Conservation (phyloP, 257 asterid species). For the Penstemon newberryi region DNA sequence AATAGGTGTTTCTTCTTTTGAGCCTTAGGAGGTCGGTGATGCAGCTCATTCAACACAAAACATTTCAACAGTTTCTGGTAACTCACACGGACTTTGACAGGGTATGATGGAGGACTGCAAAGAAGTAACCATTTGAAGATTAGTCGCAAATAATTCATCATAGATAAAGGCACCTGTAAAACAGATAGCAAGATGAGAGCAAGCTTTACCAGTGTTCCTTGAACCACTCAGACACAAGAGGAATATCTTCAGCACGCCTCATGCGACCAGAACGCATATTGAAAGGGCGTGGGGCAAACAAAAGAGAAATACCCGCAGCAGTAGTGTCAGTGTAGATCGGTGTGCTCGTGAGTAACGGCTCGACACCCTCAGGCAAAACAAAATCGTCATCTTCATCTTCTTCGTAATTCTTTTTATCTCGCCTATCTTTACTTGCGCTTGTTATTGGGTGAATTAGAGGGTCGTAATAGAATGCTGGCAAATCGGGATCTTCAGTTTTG, state of each 20-base stretch:
- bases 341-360: conserved; percentile 62
- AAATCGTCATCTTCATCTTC: conserved; percentile 92
- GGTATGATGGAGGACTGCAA: conserved; percentile 91
- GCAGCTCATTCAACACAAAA: conserved; percentile 94
- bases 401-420: conserved; percentile 70
- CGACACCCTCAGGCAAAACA: conserved; percentile 80
- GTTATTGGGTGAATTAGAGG: conserved; percentile 95
- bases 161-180: not conserved
- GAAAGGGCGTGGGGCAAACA: conserved; percentile 98
- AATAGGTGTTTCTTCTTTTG: conserved; percentile 95
- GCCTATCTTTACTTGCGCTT: conserved; percentile 66
- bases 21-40: conserved; percentile 98
- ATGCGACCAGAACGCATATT: conserved; percentile 98
- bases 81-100: conserved; percentile 98
- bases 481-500: conserved; percentile 98
- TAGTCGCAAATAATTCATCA: not conserved
- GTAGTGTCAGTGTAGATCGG: conserved; percentile 94
- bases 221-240: conserved; percentile 98
- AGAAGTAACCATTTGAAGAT: conserved; percentile 11
- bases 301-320: conserved; percentile 91
- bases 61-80: conserved; percentile 94
- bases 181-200: conserved; percentile 15
- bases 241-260: conserved; percentile 99
- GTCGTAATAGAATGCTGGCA: conserved; percentile 95
- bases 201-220: conserved; percentile 91